Percentiles rank a stretch among this genome's conserved stretches.
Evolutionary conservation across 1,284 basidiomycete genomes (phyloP).

Genomic region (Lentinus polychrous): DNA sequence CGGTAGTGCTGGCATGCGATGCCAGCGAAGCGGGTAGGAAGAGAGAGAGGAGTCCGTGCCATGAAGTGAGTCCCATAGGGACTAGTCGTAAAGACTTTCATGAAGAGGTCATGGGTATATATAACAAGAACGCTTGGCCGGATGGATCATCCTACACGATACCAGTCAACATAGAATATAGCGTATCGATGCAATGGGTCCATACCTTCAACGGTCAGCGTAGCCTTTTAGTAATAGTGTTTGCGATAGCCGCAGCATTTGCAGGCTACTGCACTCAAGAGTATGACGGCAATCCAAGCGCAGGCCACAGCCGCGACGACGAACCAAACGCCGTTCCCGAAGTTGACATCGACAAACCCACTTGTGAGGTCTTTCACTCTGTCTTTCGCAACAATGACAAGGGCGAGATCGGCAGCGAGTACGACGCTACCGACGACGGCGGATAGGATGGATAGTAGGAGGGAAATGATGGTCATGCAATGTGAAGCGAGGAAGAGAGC

Average conservation of each 20-base stretch:
- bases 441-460: constrained; percentile 49
- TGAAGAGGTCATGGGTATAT: too few species aligned
- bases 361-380: constrained; percentile 35
- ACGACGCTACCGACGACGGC: constrained; percentile 47
- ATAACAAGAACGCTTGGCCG: too few species aligned
- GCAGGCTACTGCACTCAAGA: constrained; percentile 55
- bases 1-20: too few species aligned
- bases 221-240: too few species aligned
- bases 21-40: too few species aligned
- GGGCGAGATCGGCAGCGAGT: constrained; percentile 53
- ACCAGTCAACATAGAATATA: too few species aligned
- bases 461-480: constrained; percentile 41
- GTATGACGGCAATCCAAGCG: constrained; percentile 54
- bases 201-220: too few species aligned
- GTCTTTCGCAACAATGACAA: constrained; percentile 44
- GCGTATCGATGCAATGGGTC: too few species aligned
- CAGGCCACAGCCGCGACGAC: constrained; percentile 44
- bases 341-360: constrained; percentile 40
- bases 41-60: too few species aligned
- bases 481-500: constrained; percentile 51
- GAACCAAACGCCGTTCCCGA: constrained; percentile 72
- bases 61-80: too few species aligned
- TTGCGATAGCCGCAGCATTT: constrained; percentile 48
- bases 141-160: too few species aligned
- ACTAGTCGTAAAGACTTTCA: too few species aligned